Evolutionary conservation across 192 early-diverging fungal species (phyloP), one percentile per base, ranked within the genome.

Genomic region (Umbelopsis isabellina): DNA sequence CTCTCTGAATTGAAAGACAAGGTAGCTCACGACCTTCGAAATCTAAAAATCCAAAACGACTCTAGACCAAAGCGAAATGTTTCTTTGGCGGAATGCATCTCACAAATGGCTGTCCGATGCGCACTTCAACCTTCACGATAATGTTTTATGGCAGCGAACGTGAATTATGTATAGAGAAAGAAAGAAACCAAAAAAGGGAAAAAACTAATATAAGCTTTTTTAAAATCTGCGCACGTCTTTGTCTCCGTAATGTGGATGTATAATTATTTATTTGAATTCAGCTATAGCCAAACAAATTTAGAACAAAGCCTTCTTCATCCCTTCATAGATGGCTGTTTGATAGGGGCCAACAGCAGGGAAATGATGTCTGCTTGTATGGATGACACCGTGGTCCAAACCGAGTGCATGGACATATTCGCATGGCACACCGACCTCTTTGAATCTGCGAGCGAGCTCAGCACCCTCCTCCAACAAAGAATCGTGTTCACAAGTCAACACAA

Each of bases 41-140:
- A 61, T 18, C 30, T 61, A 6, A 61, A 61, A 30, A 16, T 61
- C 33, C 55, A 61, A 6, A 61, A 61, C 25, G 55, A 61, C 30
- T 61, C 55, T 35, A 27, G 55, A 61, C 10, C 27, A 33, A 25
- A 61, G 16, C 55, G 55, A 16, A 61, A 61, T 35, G 33, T 61
- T 15, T 18, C 55, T 4, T 35, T 61, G 13, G 55, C 55, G 9
- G 55, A 61, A 35, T 61, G 55, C 30, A 61, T 61, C 27, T 61
- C 55, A 11, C 55, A 61, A 25, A 61, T 61, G 55, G 55, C 55
- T 7, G 55, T 61, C 16, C 55, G 55, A 15, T 61, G 55, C 33
- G 55, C 55, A 8, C 55, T 61, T 3, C 55, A 27, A 15, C 30
- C 55, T 61, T 30, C 27, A 18, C 55, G 55, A 61, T 61, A 35